Base-by-base conservation (phyloP, 192 early-diverging fungal genomes). In the Chytriomyces confervae region DNA sequence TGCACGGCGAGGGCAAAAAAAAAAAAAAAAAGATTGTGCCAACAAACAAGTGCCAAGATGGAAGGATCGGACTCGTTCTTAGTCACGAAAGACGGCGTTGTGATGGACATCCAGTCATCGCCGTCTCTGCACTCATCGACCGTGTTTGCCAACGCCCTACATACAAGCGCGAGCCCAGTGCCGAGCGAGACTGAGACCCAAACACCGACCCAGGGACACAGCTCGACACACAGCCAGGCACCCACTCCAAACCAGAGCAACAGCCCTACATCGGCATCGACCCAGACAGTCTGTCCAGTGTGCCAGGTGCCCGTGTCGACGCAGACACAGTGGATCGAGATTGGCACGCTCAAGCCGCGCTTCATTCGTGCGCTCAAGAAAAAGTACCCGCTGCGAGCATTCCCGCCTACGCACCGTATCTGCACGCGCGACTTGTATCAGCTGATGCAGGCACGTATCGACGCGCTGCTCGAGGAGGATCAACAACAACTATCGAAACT, bases 381-480 rank as follows among this genome's bases (percentile, higher is more conserved):
- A 46, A n/a, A 63, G 43, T 48, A 71, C 51, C 80, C 76, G 1
- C 13, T 49, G 2, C 13, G 48, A 24, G 29, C 24, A 11, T 50
- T 76, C 23, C 75, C 48, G 0, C 72, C 64, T 20, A 6, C 23
- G 5, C 7, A 57, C 13, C 51, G 80, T 0, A 60, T 82, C 11
- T 82, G 80, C 43, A 65, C 72, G 6, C 72, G 72, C 51, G 76
- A 82, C 53, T 24, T 82, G 13, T 18, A 75, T 5, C 9, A 24
- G 16, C 45, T 76, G 20, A 49, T 82, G 72, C 81, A 79, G 45
- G 45, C 69, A 7, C 72, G 86, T 2, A 80, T 83, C 45, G 83
- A 83, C n/a, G 20, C 46, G 5, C 76, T 85, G 46, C 46, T 84
- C n/a, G 77, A 81, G n/a, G 66, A 79, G 71, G 86, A 83, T 57